These are phyloP conservation scores for Centella asiatica DNA, from an alignment of 129 eudicot species.

Conservation along the genomic window DNA sequence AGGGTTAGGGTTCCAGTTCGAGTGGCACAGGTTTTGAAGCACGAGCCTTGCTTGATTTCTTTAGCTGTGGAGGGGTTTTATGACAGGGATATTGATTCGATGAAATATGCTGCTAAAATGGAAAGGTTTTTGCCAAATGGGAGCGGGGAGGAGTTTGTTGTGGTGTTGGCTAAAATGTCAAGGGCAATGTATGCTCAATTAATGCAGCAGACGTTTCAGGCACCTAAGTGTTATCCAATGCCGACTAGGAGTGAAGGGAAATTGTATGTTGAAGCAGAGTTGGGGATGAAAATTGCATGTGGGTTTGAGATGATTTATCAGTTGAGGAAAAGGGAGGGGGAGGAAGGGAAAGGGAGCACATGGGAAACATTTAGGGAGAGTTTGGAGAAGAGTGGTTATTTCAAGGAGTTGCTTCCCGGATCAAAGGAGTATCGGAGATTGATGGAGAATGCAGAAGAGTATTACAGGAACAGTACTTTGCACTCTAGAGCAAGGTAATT, in stretches of 20 bases:
- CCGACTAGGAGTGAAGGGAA: slow-evolving; percentile 48
- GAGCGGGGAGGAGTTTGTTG: slow-evolving; percentile 62
- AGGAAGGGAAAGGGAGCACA: slow-evolving; percentile 73
- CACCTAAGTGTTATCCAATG: slow-evolving; percentile 79
- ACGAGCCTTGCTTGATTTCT: slow-evolving; percentile 64
- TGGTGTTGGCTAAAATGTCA: slow-evolving; percentile 55
- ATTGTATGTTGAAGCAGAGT: slow-evolving; percentile 59
- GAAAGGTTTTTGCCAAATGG: slow-evolving; percentile 57
- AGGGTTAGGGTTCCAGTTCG: slow-evolving; percentile 66
- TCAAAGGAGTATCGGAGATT: slow-evolving; percentile 70
- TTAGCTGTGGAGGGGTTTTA: slow-evolving; percentile 91
- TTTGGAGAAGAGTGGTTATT: slow-evolving; percentile 67
- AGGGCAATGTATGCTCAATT: slow-evolving; percentile 93
- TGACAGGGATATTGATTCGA: slow-evolving; percentile 77
- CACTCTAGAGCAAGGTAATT: slow-evolving; percentile 49
- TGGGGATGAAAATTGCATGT: slow-evolving; percentile 94
- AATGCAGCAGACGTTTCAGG: slow-evolving; percentile 83
- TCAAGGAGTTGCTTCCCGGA: slow-evolving; percentile 74
- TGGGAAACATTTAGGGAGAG: slow-evolving; percentile 73
- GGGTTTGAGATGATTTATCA: slow-evolving; percentile 98
- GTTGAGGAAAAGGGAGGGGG: slow-evolving; percentile 48
- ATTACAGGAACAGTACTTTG: slow-evolving; percentile 51
- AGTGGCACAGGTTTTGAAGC: slow-evolving; percentile 64
- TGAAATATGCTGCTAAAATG: slow-evolving; percentile 73
- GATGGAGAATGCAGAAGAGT: slow-evolving; percentile 73